phyloP scores from a whole-genome alignment of 2,329 filamentous ascomycete genomes.

The Claviceps spartinae region DNA sequence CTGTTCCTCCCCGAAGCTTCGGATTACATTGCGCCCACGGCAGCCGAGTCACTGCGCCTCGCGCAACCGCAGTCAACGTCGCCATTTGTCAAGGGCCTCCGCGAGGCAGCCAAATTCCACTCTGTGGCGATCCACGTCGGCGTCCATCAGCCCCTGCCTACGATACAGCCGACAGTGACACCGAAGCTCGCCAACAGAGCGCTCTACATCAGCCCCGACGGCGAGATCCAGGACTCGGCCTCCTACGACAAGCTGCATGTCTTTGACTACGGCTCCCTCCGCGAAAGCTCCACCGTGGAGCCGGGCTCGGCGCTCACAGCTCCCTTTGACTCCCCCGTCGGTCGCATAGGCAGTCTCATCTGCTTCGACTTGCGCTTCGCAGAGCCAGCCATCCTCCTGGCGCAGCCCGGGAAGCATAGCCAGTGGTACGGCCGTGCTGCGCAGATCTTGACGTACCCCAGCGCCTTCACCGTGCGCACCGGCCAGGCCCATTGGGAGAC shows the following conservation, averaged over 20 bases:
- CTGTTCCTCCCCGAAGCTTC: slow-evolving; percentile 87
- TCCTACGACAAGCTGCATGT: slow-evolving; percentile 82
- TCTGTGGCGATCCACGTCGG: slow-evolving; percentile 73
- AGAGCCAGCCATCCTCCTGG: slow-evolving; percentile 56
- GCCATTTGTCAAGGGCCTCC: slow-evolving; percentile 65
- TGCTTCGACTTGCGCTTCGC: slow-evolving; percentile 87
- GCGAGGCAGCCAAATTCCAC: slow-evolving; percentile 49
- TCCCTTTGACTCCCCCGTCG: slow-evolving; percentile 62
- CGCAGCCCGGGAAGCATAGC: slow-evolving; percentile 21
- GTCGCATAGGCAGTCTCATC: slow-evolving; percentile 65
- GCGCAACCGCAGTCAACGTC: slow-evolving; percentile 52
- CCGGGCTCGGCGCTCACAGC: slow-evolving; percentile 47
- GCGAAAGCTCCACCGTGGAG: slow-evolving; percentile 48
- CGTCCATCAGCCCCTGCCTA: slow-evolving; percentile 54
- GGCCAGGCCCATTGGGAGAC: slow-evolving; percentile 77
- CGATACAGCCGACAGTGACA: not conserved
- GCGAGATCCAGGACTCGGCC: slow-evolving; percentile 25
- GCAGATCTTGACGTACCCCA: slow-evolving; percentile 73
- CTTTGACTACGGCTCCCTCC: slow-evolving; percentile 54
- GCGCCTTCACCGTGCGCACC: slow-evolving; percentile 79
- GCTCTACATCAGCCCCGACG: slow-evolving; percentile 35
- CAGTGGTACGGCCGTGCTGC: slow-evolving; percentile 30
- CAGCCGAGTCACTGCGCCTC: slow-evolving; percentile 55
- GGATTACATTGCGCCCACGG: slow-evolving; percentile 68
- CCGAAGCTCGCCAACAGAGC: slow-evolving; percentile 35